Evolutionary conservation across 2,329 filamentous ascomycete genomes (phyloP), one percentile per base, ranked within the genome.

Genomic region (Furcasterigmium furcatum): DNA sequence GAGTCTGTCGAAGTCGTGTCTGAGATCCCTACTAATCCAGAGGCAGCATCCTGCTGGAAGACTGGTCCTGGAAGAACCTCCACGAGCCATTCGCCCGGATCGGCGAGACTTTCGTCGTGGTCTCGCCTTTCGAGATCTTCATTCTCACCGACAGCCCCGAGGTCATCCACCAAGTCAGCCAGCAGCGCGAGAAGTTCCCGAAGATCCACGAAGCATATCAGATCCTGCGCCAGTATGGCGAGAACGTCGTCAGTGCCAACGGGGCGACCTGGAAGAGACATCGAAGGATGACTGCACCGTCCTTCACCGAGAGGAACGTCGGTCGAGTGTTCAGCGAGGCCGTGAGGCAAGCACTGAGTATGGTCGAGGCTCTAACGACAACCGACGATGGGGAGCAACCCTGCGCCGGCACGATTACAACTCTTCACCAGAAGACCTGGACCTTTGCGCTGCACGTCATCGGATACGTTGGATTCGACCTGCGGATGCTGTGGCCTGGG

Each of bases 291-390:
- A 85, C 82, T 1, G 79, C 83, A 22, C 81, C 86, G 1, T 80
- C 80, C 4, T 91, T 92, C 63, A 88, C 85, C 46, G 88, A 92
- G 67, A 82, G 77, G 65, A 91, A 89, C 61, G 84, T 88, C 46
- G 70, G 73, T 19, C 59, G 84, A 27, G 82, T 85, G 7, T 87
- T 82, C 63, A 65, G 63, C 34, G 82, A 87, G 62, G 74, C 77
- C 18, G 65, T 85, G 45, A 46, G 47, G 30, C 87, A 91, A 66
- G 78, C 85, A 1, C 67, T 77, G 49, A 74, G 76, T 12, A 77
- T 88, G 77, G 56, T 87, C 24, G 60, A 65, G 29, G 70, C 73
- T 40, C 88, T 84, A 82, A 65, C 77, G 5, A 70, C 67, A 1
- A 55, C 62, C 5, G 61, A 69, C 27, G 35, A 46, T 16, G 46